These are phyloP conservation scores for Trypanosoma theileri DNA, from an alignment of 208 protist genomes.

Conservation along the genomic window DNA sequence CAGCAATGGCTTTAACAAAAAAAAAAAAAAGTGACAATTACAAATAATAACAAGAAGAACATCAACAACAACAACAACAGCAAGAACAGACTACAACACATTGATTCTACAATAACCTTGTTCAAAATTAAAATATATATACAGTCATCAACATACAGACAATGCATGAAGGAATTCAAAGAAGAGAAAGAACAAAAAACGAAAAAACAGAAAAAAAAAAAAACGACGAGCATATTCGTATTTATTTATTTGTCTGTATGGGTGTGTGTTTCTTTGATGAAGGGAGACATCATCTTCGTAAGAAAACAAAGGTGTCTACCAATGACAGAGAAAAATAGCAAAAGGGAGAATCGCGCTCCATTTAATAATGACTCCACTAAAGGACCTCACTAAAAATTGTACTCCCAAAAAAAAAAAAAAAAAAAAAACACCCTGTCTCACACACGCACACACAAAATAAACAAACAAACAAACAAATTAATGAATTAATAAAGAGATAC, in stretches of 20 bases:
- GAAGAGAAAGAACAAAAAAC: not conserved
- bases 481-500: not conserved
- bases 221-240: not conserved
- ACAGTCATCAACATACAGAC: too few species aligned
- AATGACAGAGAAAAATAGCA: too few species aligned
- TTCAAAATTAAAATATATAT: too few species aligned
- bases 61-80: too few species aligned
- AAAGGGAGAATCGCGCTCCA: too few species aligned
- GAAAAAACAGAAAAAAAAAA: not conserved
- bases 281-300: not conserved
- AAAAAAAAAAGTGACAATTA: not conserved
- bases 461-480: not conserved
- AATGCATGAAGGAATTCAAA: not conserved
- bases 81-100: too few species aligned
- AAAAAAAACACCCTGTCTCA: not conserved
- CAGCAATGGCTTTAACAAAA: not conserved
- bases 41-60: too few species aligned
- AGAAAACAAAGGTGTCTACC: too few species aligned
- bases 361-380: too few species aligned
- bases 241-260: not conserved
- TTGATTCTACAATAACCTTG: too few species aligned
- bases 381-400: too few species aligned
- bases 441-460: not conserved
- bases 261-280: not conserved
- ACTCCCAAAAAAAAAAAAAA: not conserved